Conservation (phyloP, 768 basidiomycete species). For the Panus rudis region DNA sequence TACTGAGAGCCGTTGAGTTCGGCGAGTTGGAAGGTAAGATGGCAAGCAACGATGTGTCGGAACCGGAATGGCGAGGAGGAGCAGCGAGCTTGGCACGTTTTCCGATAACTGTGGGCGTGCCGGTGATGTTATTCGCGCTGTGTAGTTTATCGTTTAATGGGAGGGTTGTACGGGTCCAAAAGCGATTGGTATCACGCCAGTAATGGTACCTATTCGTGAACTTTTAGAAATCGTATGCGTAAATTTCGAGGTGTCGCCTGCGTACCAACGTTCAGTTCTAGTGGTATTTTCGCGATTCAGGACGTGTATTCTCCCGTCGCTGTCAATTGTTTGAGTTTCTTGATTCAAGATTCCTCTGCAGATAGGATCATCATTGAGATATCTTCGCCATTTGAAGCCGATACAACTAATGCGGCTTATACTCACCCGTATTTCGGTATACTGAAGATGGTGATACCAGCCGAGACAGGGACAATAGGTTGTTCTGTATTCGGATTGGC, state of each 20-base stretch:
- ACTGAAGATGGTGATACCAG: slow-evolving; percentile 28
- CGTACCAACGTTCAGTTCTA: slow-evolving; percentile 27
- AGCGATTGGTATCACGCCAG: slow-evolving; percentile 20
- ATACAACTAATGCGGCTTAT: too few species aligned
- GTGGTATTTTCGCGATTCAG: slow-evolving; percentile 32
- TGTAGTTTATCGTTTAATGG: slow-evolving; percentile 19
- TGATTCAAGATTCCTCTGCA: slow-evolving; percentile 28
- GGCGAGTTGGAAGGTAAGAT: slow-evolving; percentile 29
- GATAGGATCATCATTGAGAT: not conserved
- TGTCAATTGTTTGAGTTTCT: slow-evolving; percentile 27
- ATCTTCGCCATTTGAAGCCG: not conserved
- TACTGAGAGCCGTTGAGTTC: slow-evolving; percentile 26
- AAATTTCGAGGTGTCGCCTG: not conserved
- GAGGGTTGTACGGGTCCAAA: slow-evolving; percentile 29
- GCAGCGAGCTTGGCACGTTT: slow-evolving; percentile 31
- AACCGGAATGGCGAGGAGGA: slow-evolving; percentile 6
- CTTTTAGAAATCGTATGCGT: slow-evolving; percentile 6
- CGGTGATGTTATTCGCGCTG: slow-evolving; percentile 28
- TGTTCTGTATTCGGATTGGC: slow-evolving; percentile 18
- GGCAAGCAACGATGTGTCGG: slow-evolving; percentile 16
- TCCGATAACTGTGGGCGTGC: slow-evolving; percentile 29
- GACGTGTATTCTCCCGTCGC: slow-evolving; percentile 24
- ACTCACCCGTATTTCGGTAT: slow-evolving; percentile 32
- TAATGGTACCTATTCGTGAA: slow-evolving; percentile 20
- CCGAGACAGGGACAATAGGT: slow-evolving; percentile 27